Evolutionary conservation across 2,329 filamentous ascomycete species (phyloP).

Genomic region (Simplicillium sp.): DNA sequence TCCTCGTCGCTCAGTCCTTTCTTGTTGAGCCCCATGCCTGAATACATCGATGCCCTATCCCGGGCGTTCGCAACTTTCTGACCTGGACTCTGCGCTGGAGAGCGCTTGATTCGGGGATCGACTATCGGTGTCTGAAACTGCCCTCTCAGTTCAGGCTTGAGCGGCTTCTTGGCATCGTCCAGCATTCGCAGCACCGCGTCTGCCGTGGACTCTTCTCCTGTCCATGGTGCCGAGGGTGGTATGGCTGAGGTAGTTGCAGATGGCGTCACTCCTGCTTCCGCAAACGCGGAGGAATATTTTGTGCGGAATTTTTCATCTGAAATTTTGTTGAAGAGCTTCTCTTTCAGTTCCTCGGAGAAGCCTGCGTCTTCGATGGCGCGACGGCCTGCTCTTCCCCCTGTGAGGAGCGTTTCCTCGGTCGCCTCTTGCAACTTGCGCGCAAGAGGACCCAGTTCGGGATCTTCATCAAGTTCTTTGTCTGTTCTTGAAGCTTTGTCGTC

Average conservation of each 20-base stretch:
- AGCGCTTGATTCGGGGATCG: constrained; percentile 39
- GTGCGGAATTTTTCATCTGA: constrained; percentile 44
- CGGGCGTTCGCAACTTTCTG: constrained; percentile 43
- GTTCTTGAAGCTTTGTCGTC: constrained; percentile 2
- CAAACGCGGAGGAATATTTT: constrained; percentile 37
- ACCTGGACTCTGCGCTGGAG: constrained; percentile 28
- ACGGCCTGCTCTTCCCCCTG: constrained; percentile 48
- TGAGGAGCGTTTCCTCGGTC: constrained; percentile 52
- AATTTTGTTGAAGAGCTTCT: constrained; percentile 46
- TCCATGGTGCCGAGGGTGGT: constrained; percentile 48
- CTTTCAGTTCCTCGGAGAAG: constrained; percentile 54
- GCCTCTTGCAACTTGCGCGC: constrained; percentile 49
- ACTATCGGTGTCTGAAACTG: constrained; percentile 37
- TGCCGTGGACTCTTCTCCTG: constrained; percentile 61
- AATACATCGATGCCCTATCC: constrained; percentile 46
- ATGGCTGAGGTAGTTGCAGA: constrained; percentile 10
- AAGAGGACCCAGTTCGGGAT: constrained; percentile 33
- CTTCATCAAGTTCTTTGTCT: not conserved
- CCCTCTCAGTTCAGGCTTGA: constrained; percentile 40
- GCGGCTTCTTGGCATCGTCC: constrained; percentile 66
- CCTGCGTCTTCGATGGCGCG: constrained; percentile 52
- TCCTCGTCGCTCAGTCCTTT: constrained; percentile 59
- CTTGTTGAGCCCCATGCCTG: constrained; percentile 34
- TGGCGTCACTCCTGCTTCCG: constrained; percentile 36
- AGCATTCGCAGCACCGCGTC: constrained; percentile 81